Conservation (phyloP, 805 yeast species). For the Trichomonascus vanleenenianus region DNA sequence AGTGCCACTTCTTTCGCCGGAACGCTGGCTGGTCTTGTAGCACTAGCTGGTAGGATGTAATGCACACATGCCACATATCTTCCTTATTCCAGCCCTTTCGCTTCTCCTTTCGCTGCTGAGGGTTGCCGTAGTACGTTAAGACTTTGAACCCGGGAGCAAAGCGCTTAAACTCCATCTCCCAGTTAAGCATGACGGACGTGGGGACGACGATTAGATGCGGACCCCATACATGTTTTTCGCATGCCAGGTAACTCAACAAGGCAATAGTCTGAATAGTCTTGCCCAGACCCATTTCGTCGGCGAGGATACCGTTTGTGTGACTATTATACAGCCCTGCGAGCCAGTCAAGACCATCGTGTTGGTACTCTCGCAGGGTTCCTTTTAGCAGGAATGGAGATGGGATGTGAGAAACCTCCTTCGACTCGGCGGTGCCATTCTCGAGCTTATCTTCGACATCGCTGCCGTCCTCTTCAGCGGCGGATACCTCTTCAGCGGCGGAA, state of each 20-base stretch:
- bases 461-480: constrained; percentile 1
- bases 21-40: constrained; percentile 95
- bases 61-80: constrained; percentile 92
- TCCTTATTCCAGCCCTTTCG: constrained; percentile 97
- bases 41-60: constrained; percentile 95
- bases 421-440: background rate
- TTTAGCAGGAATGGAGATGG: constrained; percentile 55
- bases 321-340: constrained; percentile 87
- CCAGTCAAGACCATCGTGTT: constrained; percentile 96
- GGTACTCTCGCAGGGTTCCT: constrained; percentile 83
- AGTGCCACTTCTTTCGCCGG: constrained; percentile 87
- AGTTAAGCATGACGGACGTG: constrained; percentile 91
- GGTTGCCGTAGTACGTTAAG: constrained; percentile 91
- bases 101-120: constrained; percentile 92
- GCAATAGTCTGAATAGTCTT: constrained; percentile 96
- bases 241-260: constrained; percentile 76
- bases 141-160: constrained; percentile 98
- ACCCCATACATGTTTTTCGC: constrained; percentile 94
- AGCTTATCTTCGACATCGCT: background rate
- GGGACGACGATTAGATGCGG: constrained; percentile 97
- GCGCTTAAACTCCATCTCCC: constrained; percentile 99
- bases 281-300: constrained; percentile 98
- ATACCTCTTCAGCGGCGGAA: constrained; percentile 7
- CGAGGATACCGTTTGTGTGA: constrained; percentile 91
- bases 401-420: background rate